Percentiles rank a stretch among this genome's conserved stretches.
These are phyloP conservation scores for Beta lomatogona DNA, from an alignment of 179 eudicot species.

Conservation along the genomic window DNA sequence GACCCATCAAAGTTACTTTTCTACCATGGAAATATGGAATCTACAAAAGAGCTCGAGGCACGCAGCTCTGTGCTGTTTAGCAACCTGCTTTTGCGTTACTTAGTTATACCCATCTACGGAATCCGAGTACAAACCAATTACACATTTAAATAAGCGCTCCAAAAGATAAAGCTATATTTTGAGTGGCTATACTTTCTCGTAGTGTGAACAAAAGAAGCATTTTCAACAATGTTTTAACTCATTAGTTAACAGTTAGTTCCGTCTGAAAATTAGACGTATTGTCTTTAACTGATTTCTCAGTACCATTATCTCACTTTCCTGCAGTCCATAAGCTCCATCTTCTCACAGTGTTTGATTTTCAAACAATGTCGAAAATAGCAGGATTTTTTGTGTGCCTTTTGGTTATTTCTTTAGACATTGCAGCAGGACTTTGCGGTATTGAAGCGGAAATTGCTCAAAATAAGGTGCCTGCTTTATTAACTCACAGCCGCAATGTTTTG, in stretches of 20 bases:
- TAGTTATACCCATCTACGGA: background rate
- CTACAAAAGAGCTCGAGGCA: background rate
- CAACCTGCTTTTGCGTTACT: conserved; percentile 2
- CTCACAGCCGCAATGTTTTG: no score
- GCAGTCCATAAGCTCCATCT: background rate
- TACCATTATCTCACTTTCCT: background rate
- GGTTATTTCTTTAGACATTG: conserved; percentile 56
- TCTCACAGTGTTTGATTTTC: background rate
- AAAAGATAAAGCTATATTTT: background rate
- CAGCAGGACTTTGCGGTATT: conserved; percentile 72
- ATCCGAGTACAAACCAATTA: background rate
- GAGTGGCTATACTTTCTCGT: no score
- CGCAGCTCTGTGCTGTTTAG: conserved; percentile 4
- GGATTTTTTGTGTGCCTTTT: conserved; percentile 56
- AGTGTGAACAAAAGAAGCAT: background rate
- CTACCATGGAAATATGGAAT: background rate
- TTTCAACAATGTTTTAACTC: background rate
- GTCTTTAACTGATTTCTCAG: no score
- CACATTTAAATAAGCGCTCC: background rate
- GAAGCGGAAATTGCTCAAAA: conserved; percentile 71
- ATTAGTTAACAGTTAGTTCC: background rate
- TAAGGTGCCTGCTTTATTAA: conserved; percentile 35
- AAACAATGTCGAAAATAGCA: conserved; percentile 43
- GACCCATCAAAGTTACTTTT: background rate
- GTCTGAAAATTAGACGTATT: background rate